These are phyloP conservation scores for Sphaerostilbella broomeana DNA, from an alignment of 2,329 filamentous ascomycete genomes.

Conservation along the genomic window DNA sequence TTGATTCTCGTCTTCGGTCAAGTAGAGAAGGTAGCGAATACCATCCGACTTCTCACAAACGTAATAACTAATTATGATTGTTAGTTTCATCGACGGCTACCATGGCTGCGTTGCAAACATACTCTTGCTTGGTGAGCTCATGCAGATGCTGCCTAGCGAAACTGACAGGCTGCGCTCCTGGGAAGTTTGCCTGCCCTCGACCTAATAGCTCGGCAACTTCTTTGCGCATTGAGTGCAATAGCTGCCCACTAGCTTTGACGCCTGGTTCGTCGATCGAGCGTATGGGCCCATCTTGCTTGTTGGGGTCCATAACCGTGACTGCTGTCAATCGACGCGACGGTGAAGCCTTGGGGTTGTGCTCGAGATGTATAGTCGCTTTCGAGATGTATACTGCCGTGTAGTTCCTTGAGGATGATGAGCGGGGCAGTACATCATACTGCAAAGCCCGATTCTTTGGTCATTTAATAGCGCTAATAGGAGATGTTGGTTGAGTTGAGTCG, in stretches of 20 bases:
- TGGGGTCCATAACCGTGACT: slow-evolving; percentile 22
- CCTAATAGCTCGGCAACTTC: slow-evolving; percentile 73
- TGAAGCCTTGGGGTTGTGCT: neutral
- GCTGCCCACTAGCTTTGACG: slow-evolving; percentile 55
- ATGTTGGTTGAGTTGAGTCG: too few species aligned
- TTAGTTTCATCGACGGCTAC: neutral
- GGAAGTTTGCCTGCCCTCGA: slow-evolving; percentile 63
- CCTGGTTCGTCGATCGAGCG: slow-evolving; percentile 54
- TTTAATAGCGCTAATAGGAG: too few species aligned
- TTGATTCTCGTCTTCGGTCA: slow-evolving; percentile 57
- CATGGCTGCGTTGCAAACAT: slow-evolving; percentile 21
- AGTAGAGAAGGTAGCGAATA: slow-evolving; percentile 89
- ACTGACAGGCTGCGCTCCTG: slow-evolving; percentile 89
- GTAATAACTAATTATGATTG: slow-evolving; percentile 60
- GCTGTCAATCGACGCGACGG: slow-evolving; percentile 1
- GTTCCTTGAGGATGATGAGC: too few species aligned
- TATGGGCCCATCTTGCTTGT: slow-evolving; percentile 31
- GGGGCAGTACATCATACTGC: too few species aligned
- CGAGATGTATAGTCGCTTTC: too few species aligned
- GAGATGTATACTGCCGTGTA: too few species aligned
- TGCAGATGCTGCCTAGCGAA: slow-evolving; percentile 75
- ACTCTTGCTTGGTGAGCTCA: slow-evolving; percentile 77
- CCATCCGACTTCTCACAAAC: slow-evolving; percentile 98
- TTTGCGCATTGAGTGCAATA: slow-evolving; percentile 56
- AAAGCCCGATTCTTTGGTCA: too few species aligned